A percentile compares a stretch with the other conserved stretches of the same genome.
Evolutionary conservation across 1,284 basidiomycete species (phyloP).

Genomic region (Ceratorhiza oryzae-sativae): DNA sequence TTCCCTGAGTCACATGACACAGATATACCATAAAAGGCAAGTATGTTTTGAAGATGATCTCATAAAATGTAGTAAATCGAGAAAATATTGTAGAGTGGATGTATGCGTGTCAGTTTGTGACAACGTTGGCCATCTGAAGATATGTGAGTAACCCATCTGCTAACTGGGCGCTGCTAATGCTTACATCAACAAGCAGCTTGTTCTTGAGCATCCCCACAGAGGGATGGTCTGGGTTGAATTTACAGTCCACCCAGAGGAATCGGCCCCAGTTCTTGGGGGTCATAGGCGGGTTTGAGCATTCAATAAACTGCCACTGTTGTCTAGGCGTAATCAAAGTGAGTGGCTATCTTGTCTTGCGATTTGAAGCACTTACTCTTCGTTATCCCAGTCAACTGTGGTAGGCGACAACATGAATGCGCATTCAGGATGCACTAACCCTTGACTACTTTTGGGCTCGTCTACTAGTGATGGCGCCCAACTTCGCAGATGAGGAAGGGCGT

Average conservation of each 20-base stretch:
- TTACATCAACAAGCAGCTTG: background rate
- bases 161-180: background rate
- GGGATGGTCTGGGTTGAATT: background rate
- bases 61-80: too few relatives aligned
- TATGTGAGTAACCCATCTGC: background rate
- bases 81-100: too few relatives aligned
- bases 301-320: slow-evolving; percentile 9
- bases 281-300: background rate
- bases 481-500: background rate
- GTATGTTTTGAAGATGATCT: too few relatives aligned
- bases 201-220: background rate
- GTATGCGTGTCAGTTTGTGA: too few relatives aligned
- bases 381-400: slow-evolving; percentile 5
- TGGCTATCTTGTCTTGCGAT: background rate
- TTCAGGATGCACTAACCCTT: slow-evolving; percentile 1
- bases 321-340: background rate
- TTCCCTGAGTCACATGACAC: too few relatives aligned
- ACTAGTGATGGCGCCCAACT: background rate
- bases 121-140: background rate
- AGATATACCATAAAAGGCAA: too few relatives aligned
- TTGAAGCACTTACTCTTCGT: slow-evolving; percentile 5
- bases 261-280: background rate
- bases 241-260: background rate
- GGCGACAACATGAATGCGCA: background rate
- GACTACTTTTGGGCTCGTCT: slow-evolving; percentile 6